Evolutionary conservation across 768 basidiomycete genomes (phyloP), one percentile per base, ranked within the genome.

Genomic region (Pilatotrama ljubarskyi): DNA sequence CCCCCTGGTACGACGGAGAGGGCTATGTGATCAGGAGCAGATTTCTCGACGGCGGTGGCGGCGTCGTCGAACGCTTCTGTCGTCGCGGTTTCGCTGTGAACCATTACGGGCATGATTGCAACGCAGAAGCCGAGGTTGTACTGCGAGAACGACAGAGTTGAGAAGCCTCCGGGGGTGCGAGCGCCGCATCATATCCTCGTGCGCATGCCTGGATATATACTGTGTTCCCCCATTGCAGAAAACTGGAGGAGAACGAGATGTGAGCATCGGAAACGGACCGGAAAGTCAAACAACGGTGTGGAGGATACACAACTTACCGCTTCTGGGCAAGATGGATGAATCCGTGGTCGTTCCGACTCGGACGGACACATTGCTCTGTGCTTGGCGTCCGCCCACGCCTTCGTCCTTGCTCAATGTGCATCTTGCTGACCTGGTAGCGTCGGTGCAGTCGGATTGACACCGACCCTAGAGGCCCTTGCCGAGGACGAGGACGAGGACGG

Each of bases 81-180:
- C n/a, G 61, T 58, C 1, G 47, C 29, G 10, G 61, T 41, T 18
- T 63, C 51, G 51, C 56, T 63, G 32, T 54, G 61, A 8, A 52
- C 46, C 26, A 26, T 32, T 6, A 15, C 18, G 6, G 36, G 17
- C 47, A 49, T 47, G 17, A 9, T 18, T 11, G 26, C 26, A 7
- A 20, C 32, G n/a, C 17, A 26, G 41, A 25, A 18, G 11, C 26
- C 32, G 42, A 29, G 20, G 15, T 41, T 25, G 18, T 14, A 11
- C 13, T 2, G 38, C 38, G 22, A 9, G 25, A 50, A n/a, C 38
- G 46, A n/a, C 32, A 37, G 24, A 44, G 14, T 20, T 14, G 22
- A 38, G 36, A 10, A 49, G 38, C 47, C 47, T 57, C n/a, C 20
- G 32, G 22, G 37, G 42, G n/a, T 14, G 15, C 18, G 38, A 32